Evolutionary conservation across 306 rosid genomes (phyloP).

Genomic region (Spatholobus suberectus): DNA sequence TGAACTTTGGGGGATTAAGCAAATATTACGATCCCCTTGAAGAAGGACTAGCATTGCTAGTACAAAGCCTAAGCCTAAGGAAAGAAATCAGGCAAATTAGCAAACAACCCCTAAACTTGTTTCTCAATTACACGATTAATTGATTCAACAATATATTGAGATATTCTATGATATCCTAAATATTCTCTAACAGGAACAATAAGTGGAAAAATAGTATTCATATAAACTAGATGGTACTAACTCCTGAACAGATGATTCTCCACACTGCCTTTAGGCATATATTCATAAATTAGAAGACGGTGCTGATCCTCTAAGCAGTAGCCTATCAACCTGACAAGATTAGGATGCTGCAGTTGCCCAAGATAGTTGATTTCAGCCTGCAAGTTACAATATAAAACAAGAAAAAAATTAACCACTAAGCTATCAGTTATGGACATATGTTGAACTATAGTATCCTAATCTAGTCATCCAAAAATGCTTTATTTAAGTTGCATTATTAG

Average conservation of each 20-base stretch:
- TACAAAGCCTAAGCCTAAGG: not conserved
- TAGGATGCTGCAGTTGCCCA: conserved; percentile 80
- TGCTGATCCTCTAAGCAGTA: conserved; percentile 88
- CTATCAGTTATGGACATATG: conserved; percentile 8
- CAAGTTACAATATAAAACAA: conserved; percentile 23
- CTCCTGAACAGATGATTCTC: conserved; percentile 91
- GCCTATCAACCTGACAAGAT: conserved; percentile 85
- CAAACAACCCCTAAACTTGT: not conserved
- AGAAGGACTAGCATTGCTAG: not conserved
- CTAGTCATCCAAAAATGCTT: not conserved
- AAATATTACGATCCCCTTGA: not conserved
- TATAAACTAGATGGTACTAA: conserved; percentile 49
- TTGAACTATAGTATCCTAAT: not conserved
- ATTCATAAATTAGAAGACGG: conserved; percentile 77
- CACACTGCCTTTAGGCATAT: conserved; percentile 91
- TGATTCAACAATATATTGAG: not conserved
- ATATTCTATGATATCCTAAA: not conserved
- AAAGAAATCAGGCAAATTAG: not conserved
- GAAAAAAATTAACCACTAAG: conserved; percentile 20
- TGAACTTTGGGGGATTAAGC: not conserved
- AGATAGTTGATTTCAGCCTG: conserved; percentile 92
- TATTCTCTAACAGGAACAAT: not conserved
- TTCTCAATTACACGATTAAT: not conserved
- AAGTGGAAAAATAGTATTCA: not conserved
- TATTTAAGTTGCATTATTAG: not conserved